Percentiles rank a stretch among this genome's conserved stretches.
These are phyloP conservation scores for Glomus cerebriforme DNA, from an alignment of 192 early-diverging fungal genomes.

Conservation along the genomic window DNA sequence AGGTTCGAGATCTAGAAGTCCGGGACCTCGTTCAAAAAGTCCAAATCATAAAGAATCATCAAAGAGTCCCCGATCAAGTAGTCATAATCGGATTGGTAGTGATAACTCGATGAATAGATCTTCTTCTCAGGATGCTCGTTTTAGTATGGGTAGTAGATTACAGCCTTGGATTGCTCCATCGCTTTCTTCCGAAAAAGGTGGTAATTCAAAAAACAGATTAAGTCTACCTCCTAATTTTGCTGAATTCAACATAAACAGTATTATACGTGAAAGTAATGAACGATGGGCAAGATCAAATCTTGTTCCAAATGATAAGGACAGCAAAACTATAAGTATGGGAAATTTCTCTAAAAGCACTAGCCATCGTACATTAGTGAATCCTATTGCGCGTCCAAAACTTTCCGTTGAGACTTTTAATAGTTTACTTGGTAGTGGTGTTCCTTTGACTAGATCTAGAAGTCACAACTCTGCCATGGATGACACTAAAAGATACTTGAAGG, in stretches of 20 bases:
- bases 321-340: conserved; percentile 4
- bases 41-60: not conserved
- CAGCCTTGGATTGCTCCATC: conserved; percentile 20
- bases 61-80: conserved; percentile 14
- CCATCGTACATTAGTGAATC: not conserved
- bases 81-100: not conserved
- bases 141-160: not conserved
- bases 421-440: conserved; percentile 17
- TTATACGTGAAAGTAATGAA: conserved; percentile 30
- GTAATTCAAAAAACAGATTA: conserved; percentile 23
- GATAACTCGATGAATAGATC: conserved; percentile 10
- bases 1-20: conserved; percentile 18
- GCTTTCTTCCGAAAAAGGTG: not conserved
- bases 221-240: conserved; percentile 30
- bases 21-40: conserved; percentile 9
- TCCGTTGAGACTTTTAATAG: conserved; percentile 2
- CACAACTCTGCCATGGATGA: conserved; percentile 27
- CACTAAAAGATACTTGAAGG: not conserved
- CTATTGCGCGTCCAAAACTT: conserved; percentile 9
- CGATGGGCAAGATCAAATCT: conserved; percentile 29
- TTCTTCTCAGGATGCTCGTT: conserved; percentile 26
- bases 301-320: not conserved
- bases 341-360: conserved; percentile 13
- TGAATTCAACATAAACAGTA: conserved; percentile 6
- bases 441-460: conserved; percentile 27